phyloP scores from a whole-genome alignment of 164 flowering plant species.

The Malania oleifera region DNA sequence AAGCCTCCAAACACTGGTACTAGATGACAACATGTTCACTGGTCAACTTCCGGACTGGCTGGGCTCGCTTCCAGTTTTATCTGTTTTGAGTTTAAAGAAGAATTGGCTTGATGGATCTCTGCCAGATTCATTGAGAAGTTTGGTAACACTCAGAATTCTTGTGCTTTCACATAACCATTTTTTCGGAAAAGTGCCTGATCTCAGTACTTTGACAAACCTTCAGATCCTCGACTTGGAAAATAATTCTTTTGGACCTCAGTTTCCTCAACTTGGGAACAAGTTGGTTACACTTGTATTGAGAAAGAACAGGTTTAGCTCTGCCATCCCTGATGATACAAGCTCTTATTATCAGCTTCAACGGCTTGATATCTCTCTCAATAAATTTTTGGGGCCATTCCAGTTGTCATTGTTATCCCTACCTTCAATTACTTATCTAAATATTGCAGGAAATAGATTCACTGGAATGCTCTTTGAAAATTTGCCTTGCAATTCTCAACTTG shows the following conservation, averaged over 20 bases:
- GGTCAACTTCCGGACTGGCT: slow-evolving; percentile 64
- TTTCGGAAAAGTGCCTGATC: slow-evolving; percentile 74
- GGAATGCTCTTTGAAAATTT: slow-evolving; percentile 63
- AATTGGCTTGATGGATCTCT: slow-evolving; percentile 62
- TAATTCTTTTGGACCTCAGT: slow-evolving; percentile 67
- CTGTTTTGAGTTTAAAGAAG: slow-evolving; percentile 74
- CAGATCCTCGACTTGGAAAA: slow-evolving; percentile 78
- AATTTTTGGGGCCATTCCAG: slow-evolving; percentile 78
- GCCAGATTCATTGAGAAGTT: slow-evolving; percentile 46
- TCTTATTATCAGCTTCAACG: slow-evolving; percentile 62
- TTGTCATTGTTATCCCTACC: slow-evolving; percentile 60
- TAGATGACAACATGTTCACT: slow-evolving; percentile 68
- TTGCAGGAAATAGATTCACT: slow-evolving; percentile 67
- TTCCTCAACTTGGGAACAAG: slow-evolving; percentile 62
- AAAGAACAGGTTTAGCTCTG: slow-evolving; percentile 71
- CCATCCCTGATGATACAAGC: slow-evolving; percentile 52
- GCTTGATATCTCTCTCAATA: slow-evolving; percentile 74
- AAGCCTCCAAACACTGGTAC: slow-evolving; percentile 66
- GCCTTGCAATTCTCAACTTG: slow-evolving; percentile 59
- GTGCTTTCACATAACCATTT: slow-evolving; percentile 63
- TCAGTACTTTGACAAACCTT: slow-evolving; percentile 73
- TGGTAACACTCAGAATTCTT: slow-evolving; percentile 69
- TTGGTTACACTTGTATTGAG: slow-evolving; percentile 54
- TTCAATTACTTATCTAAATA: slow-evolving; percentile 55
- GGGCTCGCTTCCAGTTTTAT: slow-evolving; percentile 40